phyloP scores from a whole-genome alignment of 176 grass and related monocot genomes.

The Lolium perenne region DNA sequence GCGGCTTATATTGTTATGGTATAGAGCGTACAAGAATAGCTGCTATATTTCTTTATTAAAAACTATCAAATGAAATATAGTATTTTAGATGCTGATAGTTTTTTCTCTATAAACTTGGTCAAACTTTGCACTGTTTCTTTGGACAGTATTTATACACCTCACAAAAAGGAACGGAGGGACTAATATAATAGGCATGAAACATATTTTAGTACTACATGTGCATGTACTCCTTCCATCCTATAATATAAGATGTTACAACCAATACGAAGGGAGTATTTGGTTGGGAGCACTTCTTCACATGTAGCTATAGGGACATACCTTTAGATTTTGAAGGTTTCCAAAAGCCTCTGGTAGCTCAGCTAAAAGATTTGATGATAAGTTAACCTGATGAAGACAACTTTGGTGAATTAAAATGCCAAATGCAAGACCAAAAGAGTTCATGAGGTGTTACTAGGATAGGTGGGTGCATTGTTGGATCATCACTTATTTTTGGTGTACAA shows the following conservation, averaged over 20 bases:
- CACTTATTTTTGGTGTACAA: background rate
- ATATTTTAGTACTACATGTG: constrained; percentile 23
- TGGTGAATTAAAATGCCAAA: constrained; percentile 32
- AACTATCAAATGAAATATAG: background rate
- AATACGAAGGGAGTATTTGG: background rate
- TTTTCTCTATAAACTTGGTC: background rate
- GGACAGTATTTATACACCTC: background rate
- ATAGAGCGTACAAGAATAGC: background rate
- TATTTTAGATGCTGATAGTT: background rate
- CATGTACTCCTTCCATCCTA: no score
- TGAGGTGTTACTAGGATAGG: background rate
- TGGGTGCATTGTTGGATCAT: background rate
- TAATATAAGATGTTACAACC: no score
- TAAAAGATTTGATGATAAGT: constrained; percentile 87
- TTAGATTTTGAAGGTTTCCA: constrained; percentile 73
- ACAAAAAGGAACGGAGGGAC: background rate
- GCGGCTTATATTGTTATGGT: background rate
- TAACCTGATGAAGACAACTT: constrained; percentile 62
- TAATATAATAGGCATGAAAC: background rate
- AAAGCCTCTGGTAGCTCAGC: constrained; percentile 71
- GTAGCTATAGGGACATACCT: constrained; percentile 58
- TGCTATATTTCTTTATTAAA: background rate
- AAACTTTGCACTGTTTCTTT: background rate
- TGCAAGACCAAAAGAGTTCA: constrained; percentile 23
- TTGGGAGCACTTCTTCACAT: constrained; percentile 31